Percentiles rank a stretch among this genome's conserved stretches.
phyloP scores from a whole-genome alignment of 208 protist species.

The Angomonas desouzai region DNA sequence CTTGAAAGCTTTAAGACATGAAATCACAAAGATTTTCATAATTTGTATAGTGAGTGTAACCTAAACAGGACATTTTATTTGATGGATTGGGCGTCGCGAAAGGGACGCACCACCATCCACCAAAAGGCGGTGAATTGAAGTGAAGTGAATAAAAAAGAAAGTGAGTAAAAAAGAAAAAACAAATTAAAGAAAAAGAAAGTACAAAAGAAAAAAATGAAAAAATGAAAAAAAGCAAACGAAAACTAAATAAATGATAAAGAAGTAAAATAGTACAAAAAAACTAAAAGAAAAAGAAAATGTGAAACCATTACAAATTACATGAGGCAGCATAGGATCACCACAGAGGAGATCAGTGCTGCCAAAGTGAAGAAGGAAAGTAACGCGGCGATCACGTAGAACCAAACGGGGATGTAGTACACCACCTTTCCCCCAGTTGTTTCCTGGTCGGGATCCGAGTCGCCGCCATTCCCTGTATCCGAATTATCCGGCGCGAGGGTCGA shows the following conservation, averaged over 20 bases:
- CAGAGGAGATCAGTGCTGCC: background rate
- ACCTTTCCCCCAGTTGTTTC: background rate
- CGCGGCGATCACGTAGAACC: background rate
- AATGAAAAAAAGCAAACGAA: conserved; percentile 5
- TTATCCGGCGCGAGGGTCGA: background rate
- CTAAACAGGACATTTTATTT: too few species aligned
- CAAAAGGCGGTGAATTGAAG: too few species aligned
- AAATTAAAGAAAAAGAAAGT: conserved; percentile 8
- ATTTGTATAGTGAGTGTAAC: too few species aligned
- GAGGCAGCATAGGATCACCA: too few species aligned
- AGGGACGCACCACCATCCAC: too few species aligned
- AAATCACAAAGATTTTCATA: too few species aligned
- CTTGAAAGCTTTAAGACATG: too few species aligned
- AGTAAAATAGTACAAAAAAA: conserved; percentile 13
- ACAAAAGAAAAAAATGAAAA: conserved; percentile 9
- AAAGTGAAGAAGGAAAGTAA: background rate
- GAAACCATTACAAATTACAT: too few species aligned
- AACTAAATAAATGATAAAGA: conserved; percentile 10
- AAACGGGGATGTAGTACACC: background rate
- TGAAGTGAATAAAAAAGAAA: too few species aligned
- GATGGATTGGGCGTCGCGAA: too few species aligned
- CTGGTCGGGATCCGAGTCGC: background rate
- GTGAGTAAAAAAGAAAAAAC: conserved; percentile 8
- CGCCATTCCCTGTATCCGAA: background rate
- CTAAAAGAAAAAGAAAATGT: conserved; percentile 13